A percentile compares a stretch with the other conserved stretches of the same genome.
phyloP scores from a whole-genome alignment of 2,329 filamentous ascomycete species.

The Lachnellula willkommii region DNA sequence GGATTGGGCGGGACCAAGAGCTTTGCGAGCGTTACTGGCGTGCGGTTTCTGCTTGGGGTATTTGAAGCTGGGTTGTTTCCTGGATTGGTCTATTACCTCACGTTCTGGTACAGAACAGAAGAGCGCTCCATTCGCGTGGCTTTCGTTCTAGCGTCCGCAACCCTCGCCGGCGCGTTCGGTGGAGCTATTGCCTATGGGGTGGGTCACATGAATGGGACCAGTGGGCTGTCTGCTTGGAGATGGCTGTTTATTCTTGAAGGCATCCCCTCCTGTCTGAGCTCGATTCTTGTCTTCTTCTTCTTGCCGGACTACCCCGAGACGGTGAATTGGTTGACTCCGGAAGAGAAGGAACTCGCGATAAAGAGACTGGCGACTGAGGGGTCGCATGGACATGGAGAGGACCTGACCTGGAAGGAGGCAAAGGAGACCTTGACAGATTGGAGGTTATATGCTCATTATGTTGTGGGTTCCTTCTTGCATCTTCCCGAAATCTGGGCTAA shows the following conservation, averaged over 20 bases:
- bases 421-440: constrained; percentile 44
- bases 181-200: constrained; percentile 30
- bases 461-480: constrained; percentile 32
- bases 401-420: constrained; percentile 44
- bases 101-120: constrained; percentile 29
- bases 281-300: constrained; percentile 40
- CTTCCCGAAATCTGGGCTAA: neutral
- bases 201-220: constrained; percentile 26
- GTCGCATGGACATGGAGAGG: constrained; percentile 34
- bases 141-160: constrained; percentile 29
- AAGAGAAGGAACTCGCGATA: constrained; percentile 40
- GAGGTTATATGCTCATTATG: constrained; percentile 48
- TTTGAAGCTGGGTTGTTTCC: constrained; percentile 46
- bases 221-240: constrained; percentile 26
- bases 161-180: constrained; percentile 29
- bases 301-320: constrained; percentile 46
- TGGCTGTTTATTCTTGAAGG: constrained; percentile 31
- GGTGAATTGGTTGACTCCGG: constrained; percentile 38
- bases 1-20: constrained; percentile 40
- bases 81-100: constrained; percentile 30
- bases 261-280: constrained; percentile 42
- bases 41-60: constrained; percentile 45
- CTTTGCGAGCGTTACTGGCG: constrained; percentile 39
- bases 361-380: constrained; percentile 40
- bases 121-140: constrained; percentile 29